phyloP scores from a whole-genome alignment of 2,329 filamentous ascomycete species.

The Ophiostoma triangulosporum region DNA sequence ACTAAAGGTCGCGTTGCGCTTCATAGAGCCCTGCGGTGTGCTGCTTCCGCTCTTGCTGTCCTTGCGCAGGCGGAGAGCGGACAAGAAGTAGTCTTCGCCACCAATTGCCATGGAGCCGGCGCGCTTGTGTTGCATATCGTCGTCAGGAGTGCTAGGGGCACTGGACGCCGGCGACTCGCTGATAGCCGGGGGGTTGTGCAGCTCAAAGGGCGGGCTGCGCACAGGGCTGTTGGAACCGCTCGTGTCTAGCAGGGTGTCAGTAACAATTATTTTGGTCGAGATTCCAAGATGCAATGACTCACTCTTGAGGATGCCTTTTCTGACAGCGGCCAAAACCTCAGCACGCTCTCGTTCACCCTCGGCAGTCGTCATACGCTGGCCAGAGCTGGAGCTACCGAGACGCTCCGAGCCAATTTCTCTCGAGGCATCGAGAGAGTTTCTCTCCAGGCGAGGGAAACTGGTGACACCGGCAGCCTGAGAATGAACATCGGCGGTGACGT shows the following conservation, averaged over 20 bases:
- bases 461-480: slow-evolving; percentile 58
- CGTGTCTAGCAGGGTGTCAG: slow-evolving; percentile 29
- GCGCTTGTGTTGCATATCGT: slow-evolving; percentile 57
- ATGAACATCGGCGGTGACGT: slow-evolving; percentile 57
- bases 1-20: slow-evolving; percentile 64
- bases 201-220: slow-evolving; percentile 44
- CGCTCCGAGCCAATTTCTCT: slow-evolving; percentile 37
- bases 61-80: slow-evolving; percentile 56
- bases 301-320: slow-evolving; percentile 94
- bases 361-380: slow-evolving; percentile 72
- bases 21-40: slow-evolving; percentile 56
- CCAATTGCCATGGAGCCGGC: slow-evolving; percentile 60
- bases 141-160: slow-evolving; percentile 74
- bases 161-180: slow-evolving; percentile 74
- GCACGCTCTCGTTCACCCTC: slow-evolving; percentile 82
- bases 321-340: slow-evolving; percentile 81
- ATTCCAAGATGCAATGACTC: slow-evolving; percentile 25
- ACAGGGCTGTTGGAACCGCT: slow-evolving; percentile 57
- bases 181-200: slow-evolving; percentile 48
- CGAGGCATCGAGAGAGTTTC: slow-evolving; percentile 61
- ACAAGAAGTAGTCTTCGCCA: slow-evolving; percentile 82
- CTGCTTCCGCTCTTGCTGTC: slow-evolving; percentile 70
- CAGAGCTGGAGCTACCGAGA: slow-evolving; percentile 42
- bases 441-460: slow-evolving; percentile 72
- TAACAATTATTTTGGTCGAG: background rate